Evolutionary conservation across 768 basidiomycete genomes (phyloP), one percentile per base, ranked within the genome.

Genomic region (Calocybe cyanea): DNA sequence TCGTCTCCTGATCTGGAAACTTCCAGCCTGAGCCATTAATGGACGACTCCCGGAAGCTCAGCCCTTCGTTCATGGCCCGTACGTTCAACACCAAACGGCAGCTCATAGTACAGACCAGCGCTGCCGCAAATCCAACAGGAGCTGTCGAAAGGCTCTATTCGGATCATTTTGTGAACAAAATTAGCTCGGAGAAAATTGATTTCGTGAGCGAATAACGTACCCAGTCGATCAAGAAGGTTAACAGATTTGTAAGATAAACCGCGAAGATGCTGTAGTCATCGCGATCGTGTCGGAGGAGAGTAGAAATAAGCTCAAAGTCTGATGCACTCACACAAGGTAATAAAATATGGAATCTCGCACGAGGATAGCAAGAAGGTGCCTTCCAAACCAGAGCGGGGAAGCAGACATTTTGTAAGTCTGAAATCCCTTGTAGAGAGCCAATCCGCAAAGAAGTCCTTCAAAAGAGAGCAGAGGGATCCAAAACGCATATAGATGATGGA

Each of bases 381-480:
- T 55, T 6, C 77, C 78, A 30, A 67, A 68, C 8, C 62, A 65
- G 52, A 73, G 70, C 1, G 69, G 37, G 21, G 68, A 65, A 0
- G 64, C 63, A 28, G 62, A 57, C 0, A 58, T 49, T 18, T 60
- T 61, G 57, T 72, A 71, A 3, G 71, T 70, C 46, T 71, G 69
- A 50, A 76, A 69, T 0, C 76, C 79, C 39, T 72, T 70, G 44
- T 66, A 61, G n/a, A 81, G 53, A 4, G 79, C 78, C 32, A 82
- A 58, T 4, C 51, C 54, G 48, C 80, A 81, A 0, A 83, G 65
- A 1, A 81, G 54, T 45, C 60, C 70, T 54, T 84, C 81, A 30
- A 75, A 80, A 3, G 64, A 54, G 10, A 84, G 63, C 53, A 80
- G 68, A 1, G 81, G 81, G 35, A 83, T 71, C 81, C 81, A 83